Conservation (phyloP, 2,329 filamentous ascomycete genomes). For the Grosmannia serpens region DNA sequence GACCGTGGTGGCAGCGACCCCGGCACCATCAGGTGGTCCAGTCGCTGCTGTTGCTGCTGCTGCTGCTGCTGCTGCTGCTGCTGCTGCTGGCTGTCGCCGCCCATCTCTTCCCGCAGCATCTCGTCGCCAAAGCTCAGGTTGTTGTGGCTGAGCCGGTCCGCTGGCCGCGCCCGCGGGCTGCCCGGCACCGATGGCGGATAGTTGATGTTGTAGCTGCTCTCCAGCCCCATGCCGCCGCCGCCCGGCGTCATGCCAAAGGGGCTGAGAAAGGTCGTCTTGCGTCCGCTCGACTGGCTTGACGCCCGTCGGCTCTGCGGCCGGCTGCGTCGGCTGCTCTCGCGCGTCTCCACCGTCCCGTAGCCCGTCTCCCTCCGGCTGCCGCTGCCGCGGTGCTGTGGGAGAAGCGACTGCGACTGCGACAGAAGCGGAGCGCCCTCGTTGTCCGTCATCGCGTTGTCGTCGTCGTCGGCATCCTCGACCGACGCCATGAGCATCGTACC, state of each 20-base stretch:
- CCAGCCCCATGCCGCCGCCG: background rate
- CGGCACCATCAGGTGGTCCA: background rate
- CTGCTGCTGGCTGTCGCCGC: background rate
- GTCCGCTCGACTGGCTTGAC: constrained; percentile 42
- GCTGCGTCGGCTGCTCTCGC: constrained; percentile 30
- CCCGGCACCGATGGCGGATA: constrained; percentile 58
- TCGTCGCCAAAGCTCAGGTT: constrained; percentile 55
- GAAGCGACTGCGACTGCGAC: constrained; percentile 21
- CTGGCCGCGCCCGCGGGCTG: constrained; percentile 41
- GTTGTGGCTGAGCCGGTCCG: constrained; percentile 39
- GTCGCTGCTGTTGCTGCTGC: background rate
- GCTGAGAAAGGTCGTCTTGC: constrained; percentile 16
- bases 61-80: constrained; percentile 7
- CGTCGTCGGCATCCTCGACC: constrained; percentile 22
- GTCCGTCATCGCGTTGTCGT: constrained; percentile 28
- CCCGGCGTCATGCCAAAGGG: constrained; percentile 13
- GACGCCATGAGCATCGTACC: background rate
- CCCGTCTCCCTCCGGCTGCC: background rate
- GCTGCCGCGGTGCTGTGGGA: constrained; percentile 16
- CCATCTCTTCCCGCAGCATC: constrained; percentile 57
- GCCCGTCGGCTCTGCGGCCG: constrained; percentile 28
- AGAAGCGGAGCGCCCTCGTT: constrained; percentile 46
- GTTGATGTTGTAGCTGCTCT: constrained; percentile 46
- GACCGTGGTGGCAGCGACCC: too few species aligned
- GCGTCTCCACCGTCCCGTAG: constrained; percentile 10